These are phyloP conservation scores for Coniochaeta pulveracea DNA, from an alignment of 2,329 filamentous ascomycete species.

Conservation along the genomic window DNA sequence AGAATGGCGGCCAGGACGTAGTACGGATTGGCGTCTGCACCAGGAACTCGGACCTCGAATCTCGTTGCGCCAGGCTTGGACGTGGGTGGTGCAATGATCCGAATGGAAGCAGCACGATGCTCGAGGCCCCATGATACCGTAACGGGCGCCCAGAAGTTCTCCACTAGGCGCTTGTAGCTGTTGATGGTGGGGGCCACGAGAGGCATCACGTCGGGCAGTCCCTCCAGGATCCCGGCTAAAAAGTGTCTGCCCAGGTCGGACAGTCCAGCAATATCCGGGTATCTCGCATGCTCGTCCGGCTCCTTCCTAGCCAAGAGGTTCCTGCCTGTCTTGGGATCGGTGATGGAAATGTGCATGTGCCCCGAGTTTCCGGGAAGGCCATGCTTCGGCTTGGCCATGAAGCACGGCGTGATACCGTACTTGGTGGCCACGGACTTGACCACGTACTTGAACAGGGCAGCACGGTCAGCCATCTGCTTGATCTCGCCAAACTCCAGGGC, in stretches of 20 bases:
- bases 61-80: constrained; percentile 76
- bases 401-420: constrained; percentile 88
- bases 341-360: constrained; percentile 88
- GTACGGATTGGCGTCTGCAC: constrained; percentile 87
- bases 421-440: constrained; percentile 82
- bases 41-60: constrained; percentile 85
- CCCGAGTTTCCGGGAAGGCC: constrained; percentile 90
- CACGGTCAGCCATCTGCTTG: constrained; percentile 81
- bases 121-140: constrained; percentile 96
- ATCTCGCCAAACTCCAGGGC: constrained; percentile 87
- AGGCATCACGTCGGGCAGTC: constrained; percentile 91
- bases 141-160: constrained; percentile 98
- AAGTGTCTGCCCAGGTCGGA: constrained; percentile 89
- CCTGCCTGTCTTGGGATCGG: constrained; percentile 65
- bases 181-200: constrained; percentile 90
- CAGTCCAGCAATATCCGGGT: constrained; percentile 64
- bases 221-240: constrained; percentile 78
- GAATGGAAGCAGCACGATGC: constrained; percentile 83
- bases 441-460: constrained; percentile 86
- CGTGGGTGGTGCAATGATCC: constrained; percentile 81
- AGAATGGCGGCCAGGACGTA: constrained; percentile 80
- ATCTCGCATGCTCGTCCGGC: constrained; percentile 60
- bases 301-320: constrained; percentile 73
- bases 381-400: constrained; percentile 95
- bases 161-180: constrained; percentile 94